Evolutionary conservation across 306 rosid genomes (phyloP), one percentile per base, ranked within the genome.

Genomic region (Gillenia trifoliata): DNA sequence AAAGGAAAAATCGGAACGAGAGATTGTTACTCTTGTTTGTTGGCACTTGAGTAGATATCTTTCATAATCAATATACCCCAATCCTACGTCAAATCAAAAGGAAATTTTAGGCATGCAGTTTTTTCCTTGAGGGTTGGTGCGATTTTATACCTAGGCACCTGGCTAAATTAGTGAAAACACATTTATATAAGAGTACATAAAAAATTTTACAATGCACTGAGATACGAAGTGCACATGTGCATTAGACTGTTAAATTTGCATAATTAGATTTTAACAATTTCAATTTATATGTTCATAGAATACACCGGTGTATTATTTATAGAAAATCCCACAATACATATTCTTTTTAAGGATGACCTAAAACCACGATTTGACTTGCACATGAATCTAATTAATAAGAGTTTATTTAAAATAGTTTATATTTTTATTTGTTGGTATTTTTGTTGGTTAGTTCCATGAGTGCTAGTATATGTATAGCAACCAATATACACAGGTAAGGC

Each of bases 401-500:
- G n/a, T 49, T 49, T 49, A 54, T 54, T 31, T 16, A 16, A 23
- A 47, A 3, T 40, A 68, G 49, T 33, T 20, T 55, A 19, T 9
- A 4, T 40, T 4, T 65, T 23, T 11, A 29, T 50, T 6, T 36
- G 36, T 34, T 20, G 8, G 31, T n/a, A n/a, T n/a, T n/a, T n/a
- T n/a, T n/a, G n/a, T n/a, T n/a, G n/a, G n/a, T 4, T 34, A n/a
- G n/a, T 31, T 63, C 4, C 11, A 16, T 34, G 47, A 64, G 10
- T 64, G 69, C 17, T 20, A n/a, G 49, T 57, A 13, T 54, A 33
- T 13, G 7, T 12, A 43, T 5, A 17, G 41, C 78, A 74, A 33
- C 54, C 41, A 34, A 38, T 52, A 60, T 12, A 30, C 28, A 40
- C 49, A 41, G 83, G 79, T 75, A 29, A 70, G 64, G 22, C 79